Percentiles rank a stretch among this genome's conserved stretches.
These are phyloP conservation scores for Boletales sp. DNA, from an alignment of 768 basidiomycete genomes.

Conservation along the genomic window DNA sequence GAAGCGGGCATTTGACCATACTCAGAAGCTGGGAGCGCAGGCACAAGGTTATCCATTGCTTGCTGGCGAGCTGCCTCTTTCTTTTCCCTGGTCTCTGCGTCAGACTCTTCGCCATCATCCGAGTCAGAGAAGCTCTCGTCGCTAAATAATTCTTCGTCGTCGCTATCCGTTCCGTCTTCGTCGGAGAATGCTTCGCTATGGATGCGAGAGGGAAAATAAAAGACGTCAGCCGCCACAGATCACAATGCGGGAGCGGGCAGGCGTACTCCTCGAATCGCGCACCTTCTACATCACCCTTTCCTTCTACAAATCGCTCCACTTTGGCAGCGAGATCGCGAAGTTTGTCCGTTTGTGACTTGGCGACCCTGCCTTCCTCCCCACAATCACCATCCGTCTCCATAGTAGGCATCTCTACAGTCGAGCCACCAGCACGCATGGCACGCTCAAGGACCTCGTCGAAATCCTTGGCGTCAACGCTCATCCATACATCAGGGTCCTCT, in stretches of 20 bases:
- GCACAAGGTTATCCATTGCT: conserved; percentile 79
- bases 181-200: conserved; percentile 68
- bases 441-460: conserved; percentile 71
- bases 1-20: conserved; percentile 86
- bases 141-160: conserved; percentile 33
- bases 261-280: conserved; percentile 86
- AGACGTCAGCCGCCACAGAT: conserved; percentile 1
- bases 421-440: conserved; percentile 23
- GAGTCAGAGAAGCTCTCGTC: conserved; percentile 45
- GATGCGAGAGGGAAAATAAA: neutral
- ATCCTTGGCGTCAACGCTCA: conserved; percentile 71
- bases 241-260: neutral
- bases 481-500: conserved; percentile 85
- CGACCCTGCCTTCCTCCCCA: conserved; percentile 40
- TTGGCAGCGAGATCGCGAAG: conserved; percentile 77
- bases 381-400: conserved; percentile 50
- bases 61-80: conserved; percentile 46
- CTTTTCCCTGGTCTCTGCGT: conserved; percentile 27
- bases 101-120: conserved; percentile 38
- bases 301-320: conserved; percentile 88
- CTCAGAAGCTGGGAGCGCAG: conserved; percentile 72
- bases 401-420: conserved; percentile 20
- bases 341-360: conserved; percentile 63
- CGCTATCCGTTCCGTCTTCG: conserved; percentile 39
- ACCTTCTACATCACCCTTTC: conserved; percentile 84